A percentile compares a stretch with the other conserved stretches of the same genome.
These are phyloP conservation scores for Yarrowia sp. DNA, from an alignment of 805 yeast genomes.

Conservation along the genomic window DNA sequence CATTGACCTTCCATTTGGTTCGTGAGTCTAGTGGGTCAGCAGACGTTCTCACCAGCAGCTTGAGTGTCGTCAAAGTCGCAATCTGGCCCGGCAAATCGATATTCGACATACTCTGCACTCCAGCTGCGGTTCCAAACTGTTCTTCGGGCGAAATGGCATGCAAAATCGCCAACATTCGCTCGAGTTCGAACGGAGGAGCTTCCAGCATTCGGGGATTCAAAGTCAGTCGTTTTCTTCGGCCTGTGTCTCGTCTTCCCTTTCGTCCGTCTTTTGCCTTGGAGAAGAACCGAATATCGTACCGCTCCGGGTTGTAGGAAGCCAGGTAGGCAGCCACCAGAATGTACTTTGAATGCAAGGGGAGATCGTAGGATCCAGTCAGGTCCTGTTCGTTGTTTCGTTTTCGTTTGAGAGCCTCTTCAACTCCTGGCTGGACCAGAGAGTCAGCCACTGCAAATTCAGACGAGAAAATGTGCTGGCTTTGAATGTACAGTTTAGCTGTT, in stretches of 20 bases:
- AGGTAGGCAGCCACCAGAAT: slow-evolving; percentile 81
- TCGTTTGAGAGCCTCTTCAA: slow-evolving; percentile 38
- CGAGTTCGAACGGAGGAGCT: slow-evolving; percentile 78
- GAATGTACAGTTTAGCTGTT: slow-evolving; percentile 45
- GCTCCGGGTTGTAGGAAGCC: slow-evolving; percentile 77
- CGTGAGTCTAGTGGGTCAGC: slow-evolving; percentile 68
- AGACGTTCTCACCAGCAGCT: slow-evolving; percentile 55
- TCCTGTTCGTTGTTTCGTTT: slow-evolving; percentile 43
- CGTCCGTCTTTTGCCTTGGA: slow-evolving; percentile 64
- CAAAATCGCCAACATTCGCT: slow-evolving; percentile 78
- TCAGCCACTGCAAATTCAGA: slow-evolving; percentile 43
- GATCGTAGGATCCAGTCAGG: slow-evolving; percentile 50
- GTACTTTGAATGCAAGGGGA: slow-evolving; percentile 69
- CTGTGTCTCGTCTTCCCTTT: slow-evolving; percentile 52
- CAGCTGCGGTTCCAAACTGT: slow-evolving; percentile 48
- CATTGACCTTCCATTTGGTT: slow-evolving; percentile 80
- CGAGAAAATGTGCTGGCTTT: slow-evolving; percentile 45
- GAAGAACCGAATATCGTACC: slow-evolving; percentile 71
- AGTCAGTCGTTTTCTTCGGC: slow-evolving; percentile 55
- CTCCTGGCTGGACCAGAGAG: slow-evolving; percentile 41
- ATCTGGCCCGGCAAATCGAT: slow-evolving; percentile 57
- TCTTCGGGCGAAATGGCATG: slow-evolving; percentile 66
- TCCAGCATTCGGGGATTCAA: slow-evolving; percentile 68
- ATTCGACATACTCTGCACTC: slow-evolving; percentile 51
- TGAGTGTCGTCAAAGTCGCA: slow-evolving; percentile 65